Percentiles rank a stretch among this genome's conserved stretches.
These are phyloP conservation scores for Akanthomyces lecanii DNA, from an alignment of 2,329 filamentous ascomycete species.

Conservation along the genomic window DNA sequence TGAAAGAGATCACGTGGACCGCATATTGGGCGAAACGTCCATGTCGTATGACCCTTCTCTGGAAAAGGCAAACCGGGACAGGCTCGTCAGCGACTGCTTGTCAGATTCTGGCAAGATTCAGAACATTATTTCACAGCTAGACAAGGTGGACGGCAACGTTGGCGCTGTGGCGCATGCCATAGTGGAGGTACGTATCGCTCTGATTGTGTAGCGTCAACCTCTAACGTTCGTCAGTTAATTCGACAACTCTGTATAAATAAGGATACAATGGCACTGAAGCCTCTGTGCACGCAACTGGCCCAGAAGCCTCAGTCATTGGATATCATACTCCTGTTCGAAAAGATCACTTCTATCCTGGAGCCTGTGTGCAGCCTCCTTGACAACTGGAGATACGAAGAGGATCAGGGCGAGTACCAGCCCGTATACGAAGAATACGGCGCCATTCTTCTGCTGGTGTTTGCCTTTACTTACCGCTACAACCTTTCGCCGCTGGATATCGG, in stretches of 20 bases:
- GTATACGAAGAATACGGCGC: slow-evolving; percentile 83
- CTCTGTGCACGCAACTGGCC: slow-evolving; percentile 67
- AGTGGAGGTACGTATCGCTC: slow-evolving; percentile 52
- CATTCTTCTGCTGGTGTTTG: slow-evolving; percentile 67
- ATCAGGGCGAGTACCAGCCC: slow-evolving; percentile 78
- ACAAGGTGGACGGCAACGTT: slow-evolving; percentile 87
- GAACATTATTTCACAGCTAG: slow-evolving; percentile 73
- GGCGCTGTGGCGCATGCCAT: slow-evolving; percentile 78
- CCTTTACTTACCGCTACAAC: slow-evolving; percentile 71
- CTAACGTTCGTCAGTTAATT: slow-evolving; percentile 50
- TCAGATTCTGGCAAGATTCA: slow-evolving; percentile 72
- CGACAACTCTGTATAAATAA: slow-evolving; percentile 65
- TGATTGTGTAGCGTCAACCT: neutral
- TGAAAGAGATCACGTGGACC: slow-evolving; percentile 69
- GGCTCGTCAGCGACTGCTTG: slow-evolving; percentile 72
- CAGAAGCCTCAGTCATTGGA: slow-evolving; percentile 69
- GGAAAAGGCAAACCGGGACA: slow-evolving; percentile 72
- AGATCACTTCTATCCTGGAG: slow-evolving; percentile 62
- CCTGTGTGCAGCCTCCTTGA: slow-evolving; percentile 74
- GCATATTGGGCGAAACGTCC: slow-evolving; percentile 77
- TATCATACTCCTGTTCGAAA: slow-evolving; percentile 71
- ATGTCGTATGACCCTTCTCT: slow-evolving; percentile 72
- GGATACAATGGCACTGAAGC: slow-evolving; percentile 76
- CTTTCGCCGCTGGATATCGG: slow-evolving; percentile 63
- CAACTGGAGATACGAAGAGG: slow-evolving; percentile 76